Percentiles rank a stretch among this genome's conserved stretches.
phyloP scores from a whole-genome alignment of 257 asterid genomes.

The Misopates orontium region DNA sequence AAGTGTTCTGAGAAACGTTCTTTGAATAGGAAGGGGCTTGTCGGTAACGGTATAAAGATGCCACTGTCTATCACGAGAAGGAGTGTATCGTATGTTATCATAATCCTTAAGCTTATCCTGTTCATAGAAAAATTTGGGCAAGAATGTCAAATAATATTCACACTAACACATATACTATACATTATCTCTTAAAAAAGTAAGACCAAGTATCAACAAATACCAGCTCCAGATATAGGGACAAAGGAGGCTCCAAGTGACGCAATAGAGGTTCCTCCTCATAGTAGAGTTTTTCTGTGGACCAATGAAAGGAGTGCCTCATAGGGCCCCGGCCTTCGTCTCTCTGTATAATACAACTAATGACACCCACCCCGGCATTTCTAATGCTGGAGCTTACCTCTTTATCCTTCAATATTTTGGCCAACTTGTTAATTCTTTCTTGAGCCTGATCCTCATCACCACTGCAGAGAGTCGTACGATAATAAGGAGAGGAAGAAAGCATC shows the following conservation, averaged over 20 bases:
- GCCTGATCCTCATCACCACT: slow-evolving; percentile 99
- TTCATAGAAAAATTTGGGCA: slow-evolving; percentile 22
- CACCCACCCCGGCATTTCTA: slow-evolving; percentile 86
- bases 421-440: slow-evolving; percentile 87
- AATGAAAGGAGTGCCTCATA: slow-evolving; percentile 94
- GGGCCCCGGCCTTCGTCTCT: slow-evolving; percentile 99
- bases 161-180: neutral
- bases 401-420: slow-evolving; percentile 89
- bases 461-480: slow-evolving; percentile 9
- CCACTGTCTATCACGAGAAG: slow-evolving; percentile 99
- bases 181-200: slow-evolving; percentile 4
- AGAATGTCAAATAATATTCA: slow-evolving; percentile 10
- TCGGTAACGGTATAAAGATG: slow-evolving; percentile 88
- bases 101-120: slow-evolving; percentile 93
- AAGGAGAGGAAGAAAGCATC: no score
- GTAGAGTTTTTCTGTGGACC: slow-evolving; percentile 73
- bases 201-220: slow-evolving; percentile 39
- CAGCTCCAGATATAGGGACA: slow-evolving; percentile 94
- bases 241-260: slow-evolving; percentile 99
- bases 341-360: slow-evolving; percentile 90
- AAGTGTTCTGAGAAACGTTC: slow-evolving; percentile 92
- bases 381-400: slow-evolving; percentile 81
- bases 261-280: slow-evolving; percentile 83
- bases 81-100: slow-evolving; percentile 75
- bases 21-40: slow-evolving; percentile 65